Evolutionary conservation across 2,329 filamentous ascomycete species (phyloP).

Genomic region (Penicillium sp.): DNA sequence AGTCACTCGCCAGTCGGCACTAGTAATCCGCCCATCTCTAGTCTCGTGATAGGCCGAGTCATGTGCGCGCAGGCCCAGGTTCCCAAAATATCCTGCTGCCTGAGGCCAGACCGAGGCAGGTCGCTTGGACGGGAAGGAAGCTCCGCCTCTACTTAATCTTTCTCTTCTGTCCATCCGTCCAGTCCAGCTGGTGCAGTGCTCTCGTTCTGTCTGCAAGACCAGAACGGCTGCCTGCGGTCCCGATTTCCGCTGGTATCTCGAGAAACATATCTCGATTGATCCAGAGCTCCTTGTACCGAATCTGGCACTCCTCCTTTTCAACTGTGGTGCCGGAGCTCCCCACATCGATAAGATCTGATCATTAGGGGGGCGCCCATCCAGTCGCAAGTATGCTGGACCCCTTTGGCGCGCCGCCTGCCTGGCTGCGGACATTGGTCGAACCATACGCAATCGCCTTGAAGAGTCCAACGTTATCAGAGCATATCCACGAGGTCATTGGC

Average conservation of each 20-base stretch:
- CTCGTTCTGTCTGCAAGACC: constrained; percentile 7
- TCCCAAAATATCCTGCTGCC: constrained; percentile 15
- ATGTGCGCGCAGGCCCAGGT: too few relatives aligned
- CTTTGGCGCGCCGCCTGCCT: constrained; percentile 44
- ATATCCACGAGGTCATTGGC: constrained; percentile 57
- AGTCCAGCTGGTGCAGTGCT: not conserved
- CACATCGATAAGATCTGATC: constrained; percentile 16
- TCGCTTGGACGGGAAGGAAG: constrained; percentile 8
- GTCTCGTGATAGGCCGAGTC: constrained; percentile 13
- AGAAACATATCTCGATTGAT: constrained; percentile 4
- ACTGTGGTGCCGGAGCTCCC: constrained; percentile 9
- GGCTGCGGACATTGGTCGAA: constrained; percentile 44
- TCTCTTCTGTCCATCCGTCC: constrained; percentile 5
- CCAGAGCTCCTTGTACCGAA: constrained; percentile 4
- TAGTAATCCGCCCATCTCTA: constrained; percentile 3
- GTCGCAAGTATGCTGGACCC: constrained; percentile 39
- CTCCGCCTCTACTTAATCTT: constrained; percentile 9
- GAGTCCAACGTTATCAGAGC: constrained; percentile 52
- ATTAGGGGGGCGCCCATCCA: constrained; percentile 3
- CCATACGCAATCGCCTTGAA: constrained; percentile 48
- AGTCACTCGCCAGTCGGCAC: too few relatives aligned
- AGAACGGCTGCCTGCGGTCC: constrained; percentile 1
- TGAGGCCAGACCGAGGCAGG: constrained; percentile 17
- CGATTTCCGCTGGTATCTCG: constrained; percentile 8
- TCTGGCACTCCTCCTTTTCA: constrained; percentile 1